Conservation (phyloP, 352 stramenopile species). For the Phytophthora brassicae region DNA sequence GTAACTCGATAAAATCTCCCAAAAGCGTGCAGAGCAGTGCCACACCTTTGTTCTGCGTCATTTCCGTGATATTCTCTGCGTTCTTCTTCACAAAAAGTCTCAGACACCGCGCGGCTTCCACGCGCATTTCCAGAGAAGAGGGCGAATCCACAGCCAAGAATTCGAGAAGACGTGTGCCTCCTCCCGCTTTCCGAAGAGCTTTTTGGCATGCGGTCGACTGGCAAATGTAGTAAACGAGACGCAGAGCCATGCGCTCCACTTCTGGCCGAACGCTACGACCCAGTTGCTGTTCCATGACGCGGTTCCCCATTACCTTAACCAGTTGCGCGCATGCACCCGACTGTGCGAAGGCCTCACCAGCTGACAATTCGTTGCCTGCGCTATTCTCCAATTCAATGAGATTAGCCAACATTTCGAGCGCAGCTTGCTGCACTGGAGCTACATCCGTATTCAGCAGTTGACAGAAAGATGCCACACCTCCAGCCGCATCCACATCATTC, state of each 20-base stretch:
- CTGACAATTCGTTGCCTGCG: slow-evolving; percentile 61
- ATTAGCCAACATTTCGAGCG: slow-evolving; percentile 77
- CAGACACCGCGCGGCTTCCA: slow-evolving; percentile 72
- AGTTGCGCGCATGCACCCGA: slow-evolving; percentile 57
- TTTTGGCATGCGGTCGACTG: slow-evolving; percentile 68
- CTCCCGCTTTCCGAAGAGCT: slow-evolving; percentile 61
- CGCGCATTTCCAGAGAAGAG: slow-evolving; percentile 50
- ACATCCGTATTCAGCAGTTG: slow-evolving; percentile 57
- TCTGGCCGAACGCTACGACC: slow-evolving; percentile 46
- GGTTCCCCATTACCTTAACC: slow-evolving; percentile 64
- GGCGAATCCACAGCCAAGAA: slow-evolving; percentile 55
- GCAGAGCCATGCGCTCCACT: slow-evolving; percentile 71
- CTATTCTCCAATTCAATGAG: slow-evolving; percentile 75
- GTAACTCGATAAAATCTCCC: slow-evolving; percentile 58
- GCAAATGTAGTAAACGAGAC: slow-evolving; percentile 75
- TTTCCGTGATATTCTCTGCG: slow-evolving; percentile 65
- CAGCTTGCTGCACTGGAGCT: slow-evolving; percentile 53
- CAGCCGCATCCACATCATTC: slow-evolving; percentile 84
- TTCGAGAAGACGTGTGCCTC: slow-evolving; percentile 50
- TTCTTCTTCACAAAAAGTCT: slow-evolving; percentile 80
- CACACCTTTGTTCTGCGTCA: slow-evolving; percentile 58
- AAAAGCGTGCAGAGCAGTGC: slow-evolving; percentile 53
- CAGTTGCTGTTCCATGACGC: slow-evolving; percentile 55
- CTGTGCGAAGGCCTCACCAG: slow-evolving; percentile 67
- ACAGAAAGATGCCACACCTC: slow-evolving; percentile 73